Percentiles rank a stretch among this genome's conserved stretches.
Evolutionary conservation across 2,329 filamentous ascomycete genomes (phyloP).

Genomic region (Phoma herbarum): DNA sequence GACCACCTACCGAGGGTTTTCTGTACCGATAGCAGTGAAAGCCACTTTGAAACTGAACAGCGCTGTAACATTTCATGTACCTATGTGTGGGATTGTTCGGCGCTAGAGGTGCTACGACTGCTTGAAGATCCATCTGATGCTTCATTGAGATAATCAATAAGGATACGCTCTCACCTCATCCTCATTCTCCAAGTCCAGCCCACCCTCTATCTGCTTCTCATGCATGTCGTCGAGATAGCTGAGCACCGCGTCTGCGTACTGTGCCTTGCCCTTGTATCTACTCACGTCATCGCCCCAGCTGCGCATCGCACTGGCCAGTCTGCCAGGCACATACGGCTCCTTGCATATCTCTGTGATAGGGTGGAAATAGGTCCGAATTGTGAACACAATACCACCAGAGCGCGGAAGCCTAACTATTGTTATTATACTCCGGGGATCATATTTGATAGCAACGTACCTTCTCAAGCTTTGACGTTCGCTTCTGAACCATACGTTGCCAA

Average conservation of each 20-base stretch:
- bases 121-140: background rate
- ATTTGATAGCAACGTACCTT: conserved; percentile 48
- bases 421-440: background rate
- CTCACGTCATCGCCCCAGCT: conserved; percentile 84
- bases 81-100: background rate
- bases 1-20: conserved; percentile 16
- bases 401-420: conserved; percentile 50
- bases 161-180: conserved; percentile 68
- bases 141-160: conserved; percentile 49
- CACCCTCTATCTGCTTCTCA: conserved; percentile 73
- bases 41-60: too few species aligned
- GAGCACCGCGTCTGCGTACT: conserved; percentile 75
- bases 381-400: conserved; percentile 68
- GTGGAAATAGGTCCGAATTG: conserved; percentile 81
- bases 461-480: conserved; percentile 77
- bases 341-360: conserved; percentile 72
- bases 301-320: conserved; percentile 78
- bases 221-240: conserved; percentile 80
- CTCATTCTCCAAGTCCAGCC: conserved; percentile 69
- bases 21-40: background rate
- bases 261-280: conserved; percentile 79
- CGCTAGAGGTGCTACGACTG: background rate
- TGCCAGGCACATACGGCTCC: conserved; percentile 79
- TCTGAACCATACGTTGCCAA: conserved; percentile 79
- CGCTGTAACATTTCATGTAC: background rate